These are phyloP conservation scores for Ustilago cynodontis DNA, from an alignment of 1,284 basidiomycete genomes.

Conservation along the genomic window DNA sequence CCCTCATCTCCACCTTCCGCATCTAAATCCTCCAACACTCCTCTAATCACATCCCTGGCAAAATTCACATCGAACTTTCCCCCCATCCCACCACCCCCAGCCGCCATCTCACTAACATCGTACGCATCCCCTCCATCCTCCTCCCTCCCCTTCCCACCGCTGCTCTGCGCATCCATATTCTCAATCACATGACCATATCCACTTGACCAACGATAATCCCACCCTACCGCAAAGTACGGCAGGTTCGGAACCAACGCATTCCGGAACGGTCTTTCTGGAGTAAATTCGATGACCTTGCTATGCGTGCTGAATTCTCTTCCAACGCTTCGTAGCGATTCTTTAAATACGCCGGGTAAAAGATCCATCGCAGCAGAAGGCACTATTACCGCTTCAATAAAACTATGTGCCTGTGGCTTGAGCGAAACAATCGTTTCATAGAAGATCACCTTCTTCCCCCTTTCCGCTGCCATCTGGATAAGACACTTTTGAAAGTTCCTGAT, in stretches of 20 bases:
- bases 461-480: constrained; percentile 89
- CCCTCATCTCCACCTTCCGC: constrained; percentile 73
- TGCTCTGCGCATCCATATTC: constrained; percentile 72
- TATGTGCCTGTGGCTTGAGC: constrained; percentile 88
- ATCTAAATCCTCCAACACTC: constrained; percentile 87
- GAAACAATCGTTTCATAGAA: constrained; percentile 93
- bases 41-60: constrained; percentile 93
- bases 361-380: constrained; percentile 86
- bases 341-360: constrained; percentile 90
- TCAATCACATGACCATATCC: constrained; percentile 81
- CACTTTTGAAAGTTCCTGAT: constrained; percentile 96
- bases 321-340: constrained; percentile 89
- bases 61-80: constrained; percentile 73
- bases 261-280: constrained; percentile 68
- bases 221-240: constrained; percentile 98
- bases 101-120: constrained; percentile 70
- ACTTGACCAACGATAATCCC: constrained; percentile 85
- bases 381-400: constrained; percentile 89
- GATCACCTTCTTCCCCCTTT: constrained; percentile 84
- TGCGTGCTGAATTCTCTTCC: constrained; percentile 98
- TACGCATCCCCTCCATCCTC: constrained; percentile 71
- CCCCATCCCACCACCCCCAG: constrained; percentile 16
- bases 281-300: constrained; percentile 94
- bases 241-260: constrained; percentile 84
- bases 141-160: constrained; percentile 64